Conservation (phyloP, 1,139 yeast species). For the Suhomyces atakaporum region DNA sequence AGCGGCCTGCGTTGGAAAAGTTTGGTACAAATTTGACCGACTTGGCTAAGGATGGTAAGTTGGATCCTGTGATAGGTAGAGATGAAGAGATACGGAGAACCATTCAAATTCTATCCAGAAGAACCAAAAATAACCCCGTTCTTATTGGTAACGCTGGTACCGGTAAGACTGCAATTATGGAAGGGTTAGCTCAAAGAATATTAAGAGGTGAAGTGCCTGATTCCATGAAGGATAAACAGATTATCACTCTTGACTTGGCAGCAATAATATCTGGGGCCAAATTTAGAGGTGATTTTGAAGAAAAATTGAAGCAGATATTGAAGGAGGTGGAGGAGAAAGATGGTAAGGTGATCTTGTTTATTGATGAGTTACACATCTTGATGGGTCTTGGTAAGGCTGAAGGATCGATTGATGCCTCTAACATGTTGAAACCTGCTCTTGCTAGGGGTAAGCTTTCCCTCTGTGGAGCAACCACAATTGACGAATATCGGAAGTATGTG, state of each 20-base stretch:
- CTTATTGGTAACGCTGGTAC: slow-evolving; percentile 96
- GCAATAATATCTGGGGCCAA: slow-evolving; percentile 92
- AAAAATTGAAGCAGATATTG: slow-evolving; percentile 77
- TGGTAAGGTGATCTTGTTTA: slow-evolving; percentile 78
- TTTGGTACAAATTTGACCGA: slow-evolving; percentile 88
- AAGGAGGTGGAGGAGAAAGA: slow-evolving; percentile 84
- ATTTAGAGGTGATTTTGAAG: slow-evolving; percentile 94
- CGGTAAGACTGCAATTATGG: slow-evolving; percentile 95
- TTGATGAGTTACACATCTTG: slow-evolving; percentile 89
- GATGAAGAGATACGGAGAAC: slow-evolving; percentile 94
- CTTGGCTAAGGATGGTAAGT: slow-evolving; percentile 83
- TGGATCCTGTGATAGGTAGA: slow-evolving; percentile 96
- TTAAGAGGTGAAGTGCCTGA: slow-evolving; percentile 94
- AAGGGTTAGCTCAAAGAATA: slow-evolving; percentile 92
- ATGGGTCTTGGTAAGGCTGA: slow-evolving; percentile 94
- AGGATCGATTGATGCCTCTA: slow-evolving; percentile 95
- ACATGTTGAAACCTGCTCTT: slow-evolving; percentile 86
- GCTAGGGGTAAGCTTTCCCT: slow-evolving; percentile 93
- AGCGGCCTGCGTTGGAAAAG: slow-evolving; percentile 78
- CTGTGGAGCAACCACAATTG: slow-evolving; percentile 94
- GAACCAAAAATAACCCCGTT: slow-evolving; percentile 95
- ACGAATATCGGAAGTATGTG: slow-evolving; percentile 82
- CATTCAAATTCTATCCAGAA: slow-evolving; percentile 83
- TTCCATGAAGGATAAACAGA: slow-evolving; percentile 79
- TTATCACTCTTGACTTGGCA: slow-evolving; percentile 84